These are phyloP conservation scores for Elsinoe batatas DNA, from an alignment of 2,329 filamentous ascomycete species.

Conservation along the genomic window DNA sequence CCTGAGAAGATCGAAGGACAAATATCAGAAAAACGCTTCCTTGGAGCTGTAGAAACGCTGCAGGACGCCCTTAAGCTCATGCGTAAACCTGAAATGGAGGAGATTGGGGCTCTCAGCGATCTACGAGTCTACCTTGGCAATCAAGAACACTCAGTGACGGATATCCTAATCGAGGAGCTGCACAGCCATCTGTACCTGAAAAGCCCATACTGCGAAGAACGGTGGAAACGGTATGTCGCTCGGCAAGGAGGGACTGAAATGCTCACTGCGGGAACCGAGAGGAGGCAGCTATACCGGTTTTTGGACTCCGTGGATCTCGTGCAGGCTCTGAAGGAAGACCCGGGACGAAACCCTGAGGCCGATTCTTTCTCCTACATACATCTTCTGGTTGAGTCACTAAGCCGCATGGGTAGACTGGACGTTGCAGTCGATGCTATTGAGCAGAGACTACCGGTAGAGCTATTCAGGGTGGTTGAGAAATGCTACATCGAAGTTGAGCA, in stretches of 20 bases:
- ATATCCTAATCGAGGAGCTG: constrained; percentile 93
- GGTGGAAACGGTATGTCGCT: constrained; percentile 78
- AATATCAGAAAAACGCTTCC: constrained; percentile 91
- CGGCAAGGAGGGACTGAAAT: constrained; percentile 26
- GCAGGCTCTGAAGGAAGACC: constrained; percentile 64
- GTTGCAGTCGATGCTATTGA: constrained; percentile 82
- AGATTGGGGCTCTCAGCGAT: constrained; percentile 80
- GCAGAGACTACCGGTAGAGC: constrained; percentile 82
- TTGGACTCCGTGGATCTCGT: constrained; percentile 48
- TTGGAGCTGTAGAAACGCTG: constrained; percentile 84
- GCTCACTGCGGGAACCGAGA: constrained; percentile 33
- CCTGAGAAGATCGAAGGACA: constrained; percentile 88
- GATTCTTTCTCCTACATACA: constrained; percentile 93
- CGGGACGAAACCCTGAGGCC: constrained; percentile 84
- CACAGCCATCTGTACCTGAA: constrained; percentile 97
- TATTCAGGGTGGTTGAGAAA: constrained; percentile 89
- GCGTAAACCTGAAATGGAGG: constrained; percentile 77
- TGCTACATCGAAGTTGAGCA: constrained; percentile 91
- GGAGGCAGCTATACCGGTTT: constrained; percentile 47
- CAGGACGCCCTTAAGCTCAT: constrained; percentile 78
- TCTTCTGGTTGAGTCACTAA: constrained; percentile 76
- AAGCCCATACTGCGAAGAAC: constrained; percentile 91
- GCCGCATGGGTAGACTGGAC: constrained; percentile 79
- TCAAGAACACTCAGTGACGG: constrained; percentile 83
- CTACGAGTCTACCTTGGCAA: constrained; percentile 81